These are phyloP conservation scores for Naumovozyma baii DNA, from an alignment of 805 yeast genomes.

Conservation along the genomic window DNA sequence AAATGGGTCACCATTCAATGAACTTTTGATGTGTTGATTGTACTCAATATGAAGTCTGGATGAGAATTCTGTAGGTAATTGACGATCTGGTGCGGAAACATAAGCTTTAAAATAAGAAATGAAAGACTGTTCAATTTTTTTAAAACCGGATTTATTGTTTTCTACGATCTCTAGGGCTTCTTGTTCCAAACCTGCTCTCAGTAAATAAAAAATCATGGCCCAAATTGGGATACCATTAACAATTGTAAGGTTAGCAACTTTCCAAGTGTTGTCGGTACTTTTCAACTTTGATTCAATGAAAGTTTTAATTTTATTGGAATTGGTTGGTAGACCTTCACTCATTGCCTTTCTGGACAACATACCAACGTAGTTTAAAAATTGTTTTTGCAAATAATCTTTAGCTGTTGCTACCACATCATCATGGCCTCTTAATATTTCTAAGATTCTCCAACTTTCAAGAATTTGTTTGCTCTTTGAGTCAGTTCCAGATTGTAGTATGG, in stretches of 20 bases:
- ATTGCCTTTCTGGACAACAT: constrained; percentile 45
- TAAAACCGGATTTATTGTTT: constrained; percentile 60
- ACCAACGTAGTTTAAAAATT: constrained; percentile 68
- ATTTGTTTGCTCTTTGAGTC: constrained; percentile 64
- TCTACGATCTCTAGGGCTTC: constrained; percentile 69
- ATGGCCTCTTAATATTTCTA: constrained; percentile 32
- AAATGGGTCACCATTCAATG: constrained; percentile 69
- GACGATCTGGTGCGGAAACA: constrained; percentile 43
- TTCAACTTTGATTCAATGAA: constrained; percentile 41
- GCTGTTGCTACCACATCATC: constrained; percentile 43
- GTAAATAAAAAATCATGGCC: constrained; percentile 78
- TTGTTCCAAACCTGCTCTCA: constrained; percentile 71
- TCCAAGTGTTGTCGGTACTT: constrained; percentile 41
- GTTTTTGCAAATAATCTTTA: constrained; percentile 55
- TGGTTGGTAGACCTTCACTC: constrained; percentile 62
- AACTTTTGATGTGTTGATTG: constrained; percentile 68
- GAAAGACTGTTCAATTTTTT: constrained; percentile 77
- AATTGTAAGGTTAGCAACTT: constrained; percentile 44
- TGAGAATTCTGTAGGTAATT: constrained; percentile 55
- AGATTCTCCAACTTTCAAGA: constrained; percentile 63
- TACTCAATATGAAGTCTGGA: constrained; percentile 71
- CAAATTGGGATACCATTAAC: constrained; percentile 87
- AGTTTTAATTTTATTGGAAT: constrained; percentile 59
- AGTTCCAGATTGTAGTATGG: constrained; percentile 41
- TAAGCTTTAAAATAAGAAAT: constrained; percentile 69